These are phyloP conservation scores for Ophiosphaerella narmari DNA, from an alignment of 2,329 filamentous ascomycete species.

Conservation along the genomic window DNA sequence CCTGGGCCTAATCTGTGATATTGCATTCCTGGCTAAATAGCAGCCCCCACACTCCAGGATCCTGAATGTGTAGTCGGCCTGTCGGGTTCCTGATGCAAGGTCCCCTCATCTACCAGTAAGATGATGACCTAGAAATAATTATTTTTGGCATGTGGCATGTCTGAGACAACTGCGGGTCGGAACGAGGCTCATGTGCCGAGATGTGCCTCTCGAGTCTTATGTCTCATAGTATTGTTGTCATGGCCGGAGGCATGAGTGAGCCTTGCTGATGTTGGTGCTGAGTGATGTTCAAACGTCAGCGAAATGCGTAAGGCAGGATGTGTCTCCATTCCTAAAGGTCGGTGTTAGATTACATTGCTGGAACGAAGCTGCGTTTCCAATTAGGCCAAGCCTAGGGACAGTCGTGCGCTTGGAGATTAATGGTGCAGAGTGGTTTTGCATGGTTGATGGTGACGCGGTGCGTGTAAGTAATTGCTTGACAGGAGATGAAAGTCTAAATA, in stretches of 20 bases:
- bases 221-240: background rate
- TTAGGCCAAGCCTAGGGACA: no score
- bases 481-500: no score
- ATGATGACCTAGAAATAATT: background rate
- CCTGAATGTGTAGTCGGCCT: background rate
- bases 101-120: background rate
- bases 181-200: conserved; percentile 7
- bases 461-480: background rate
- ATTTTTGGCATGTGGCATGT: conserved; percentile 7
- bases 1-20: conserved; percentile 6
- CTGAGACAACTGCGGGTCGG: conserved; percentile 9
- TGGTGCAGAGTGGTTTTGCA: no score
- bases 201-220: background rate
- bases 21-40: conserved; percentile 13
- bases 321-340: no score
- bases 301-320: no score
- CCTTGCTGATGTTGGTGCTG: background rate
- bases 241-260: background rate
- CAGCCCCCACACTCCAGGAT: background rate
- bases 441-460: no score
- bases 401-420: no score
- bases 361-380: no score
- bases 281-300: no score
- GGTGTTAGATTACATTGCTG: no score
- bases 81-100: background rate